Percentiles rank a stretch among this genome's conserved stretches.
These are phyloP conservation scores for Globisporangium heterothallicum DNA, from an alignment of 352 stramenopile genomes.

Conservation along the genomic window DNA sequence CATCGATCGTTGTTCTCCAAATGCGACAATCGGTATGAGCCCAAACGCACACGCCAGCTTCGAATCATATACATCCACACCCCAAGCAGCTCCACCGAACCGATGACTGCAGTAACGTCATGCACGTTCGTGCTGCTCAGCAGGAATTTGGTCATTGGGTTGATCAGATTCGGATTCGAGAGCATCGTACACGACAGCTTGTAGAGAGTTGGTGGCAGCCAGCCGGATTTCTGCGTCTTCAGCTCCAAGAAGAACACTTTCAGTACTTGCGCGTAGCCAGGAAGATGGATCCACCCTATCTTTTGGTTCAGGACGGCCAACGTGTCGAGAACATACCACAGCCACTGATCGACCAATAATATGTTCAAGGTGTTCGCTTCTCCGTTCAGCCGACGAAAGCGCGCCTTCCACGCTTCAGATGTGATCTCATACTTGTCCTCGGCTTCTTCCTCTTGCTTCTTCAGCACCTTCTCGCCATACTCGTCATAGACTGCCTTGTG, in stretches of 20 bases:
- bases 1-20: conserved; percentile 88
- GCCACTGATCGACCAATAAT: conserved; percentile 81
- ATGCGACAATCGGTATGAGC: conserved; percentile 83
- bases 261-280: conserved; percentile 81
- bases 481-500: conserved; percentile 87
- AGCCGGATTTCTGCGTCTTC: conserved; percentile 85
- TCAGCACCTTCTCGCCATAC: conserved; percentile 80
- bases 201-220: conserved; percentile 81
- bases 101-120: conserved; percentile 83
- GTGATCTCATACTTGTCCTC: conserved; percentile 89
- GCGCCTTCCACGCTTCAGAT: conserved; percentile 74
- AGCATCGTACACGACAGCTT: conserved; percentile 89
- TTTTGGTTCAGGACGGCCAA: conserved; percentile 88
- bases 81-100: conserved; percentile 78
- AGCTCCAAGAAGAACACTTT: conserved; percentile 89
- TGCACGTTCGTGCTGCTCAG: conserved; percentile 84
- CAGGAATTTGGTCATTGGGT: conserved; percentile 88
- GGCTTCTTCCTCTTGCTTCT: conserved; percentile 83
- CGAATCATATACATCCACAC: conserved; percentile 92
- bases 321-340: conserved; percentile 88
- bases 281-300: conserved; percentile 82
- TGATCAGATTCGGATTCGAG: conserved; percentile 83
- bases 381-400: conserved; percentile 72
- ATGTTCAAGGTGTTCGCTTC: conserved; percentile 88
- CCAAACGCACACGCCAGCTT: conserved; percentile 83